phyloP scores from a whole-genome alignment of 1,284 basidiomycete species.

The Cronartium ribicola region DNA sequence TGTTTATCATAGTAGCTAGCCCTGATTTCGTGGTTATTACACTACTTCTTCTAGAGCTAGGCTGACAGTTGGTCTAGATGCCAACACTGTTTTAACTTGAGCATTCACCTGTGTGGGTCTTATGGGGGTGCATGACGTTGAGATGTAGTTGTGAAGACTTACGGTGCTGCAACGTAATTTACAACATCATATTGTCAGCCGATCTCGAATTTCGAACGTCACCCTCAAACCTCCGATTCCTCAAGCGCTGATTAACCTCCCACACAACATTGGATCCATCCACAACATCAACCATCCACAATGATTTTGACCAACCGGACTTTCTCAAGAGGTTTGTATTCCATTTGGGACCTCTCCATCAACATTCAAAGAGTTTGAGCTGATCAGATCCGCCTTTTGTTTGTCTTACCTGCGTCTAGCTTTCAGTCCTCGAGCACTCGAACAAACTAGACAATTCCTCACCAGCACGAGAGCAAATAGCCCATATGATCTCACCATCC shows the following conservation, averaged over 20 bases:
- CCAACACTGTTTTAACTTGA: too few relatives aligned
- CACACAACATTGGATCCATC: neutral
- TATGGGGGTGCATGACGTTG: too few relatives aligned
- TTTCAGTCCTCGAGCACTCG: conserved; percentile 56
- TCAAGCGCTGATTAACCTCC: neutral
- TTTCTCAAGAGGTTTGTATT: neutral
- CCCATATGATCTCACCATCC: conserved; percentile 82
- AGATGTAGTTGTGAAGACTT: too few relatives aligned
- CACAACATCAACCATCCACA: conserved; percentile 1
- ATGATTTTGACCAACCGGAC: neutral
- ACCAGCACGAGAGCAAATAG: conserved; percentile 77
- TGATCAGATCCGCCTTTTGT: neutral
- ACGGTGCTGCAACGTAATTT: too few relatives aligned
- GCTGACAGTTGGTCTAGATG: too few relatives aligned
- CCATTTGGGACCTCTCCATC: neutral
- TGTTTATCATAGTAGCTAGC: too few relatives aligned
- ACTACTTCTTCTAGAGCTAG: too few relatives aligned
- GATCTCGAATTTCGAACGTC: neutral
- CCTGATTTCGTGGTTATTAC: too few relatives aligned
- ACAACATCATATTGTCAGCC: too few relatives aligned
- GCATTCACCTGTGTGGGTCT: too few relatives aligned
- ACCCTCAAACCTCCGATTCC: conserved; percentile 9
- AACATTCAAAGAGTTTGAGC: neutral
- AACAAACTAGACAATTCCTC: conserved; percentile 64
- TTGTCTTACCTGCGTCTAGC: neutral